Evolutionary conservation across 2,329 filamentous ascomycete species (phyloP).

Genomic region (Hymenoscyphus salicellus): DNA sequence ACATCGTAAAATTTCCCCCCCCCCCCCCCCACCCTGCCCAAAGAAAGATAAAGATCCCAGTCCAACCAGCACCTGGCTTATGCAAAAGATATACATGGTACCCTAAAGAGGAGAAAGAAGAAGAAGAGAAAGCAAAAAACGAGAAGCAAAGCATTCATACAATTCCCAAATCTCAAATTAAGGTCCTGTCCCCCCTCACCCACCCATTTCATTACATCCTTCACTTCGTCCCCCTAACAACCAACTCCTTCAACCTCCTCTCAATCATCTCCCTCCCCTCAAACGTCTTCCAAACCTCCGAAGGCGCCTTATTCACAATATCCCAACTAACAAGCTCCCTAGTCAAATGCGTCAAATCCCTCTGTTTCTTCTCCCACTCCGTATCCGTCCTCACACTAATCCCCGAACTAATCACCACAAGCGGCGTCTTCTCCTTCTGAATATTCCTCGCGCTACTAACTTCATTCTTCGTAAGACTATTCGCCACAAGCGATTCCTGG

Average conservation of each 20-base stretch:
- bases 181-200: background rate
- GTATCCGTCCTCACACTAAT: constrained; percentile 62
- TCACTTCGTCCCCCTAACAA: constrained; percentile 35
- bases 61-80: background rate
- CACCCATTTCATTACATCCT: background rate
- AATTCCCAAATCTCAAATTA: background rate
- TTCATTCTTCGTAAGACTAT: constrained; percentile 80
- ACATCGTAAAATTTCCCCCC: background rate
- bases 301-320: constrained; percentile 77
- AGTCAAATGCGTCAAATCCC: constrained; percentile 78
- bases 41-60: background rate
- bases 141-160: background rate
- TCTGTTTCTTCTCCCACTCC: constrained; percentile 80
- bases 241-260: constrained; percentile 69
- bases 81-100: background rate
- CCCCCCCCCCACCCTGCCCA: background rate
- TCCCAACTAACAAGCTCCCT: constrained; percentile 80
- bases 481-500: constrained; percentile 87
- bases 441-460: constrained; percentile 75
- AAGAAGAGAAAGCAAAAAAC: background rate
- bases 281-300: constrained; percentile 77
- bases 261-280: constrained; percentile 75
- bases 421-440: constrained; percentile 69
- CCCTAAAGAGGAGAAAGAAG: background rate
- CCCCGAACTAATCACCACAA: constrained; percentile 82